Evolutionary conservation across 495 filamentous ascomycete species (phyloP).

Genomic region (Tuber magnatum): DNA sequence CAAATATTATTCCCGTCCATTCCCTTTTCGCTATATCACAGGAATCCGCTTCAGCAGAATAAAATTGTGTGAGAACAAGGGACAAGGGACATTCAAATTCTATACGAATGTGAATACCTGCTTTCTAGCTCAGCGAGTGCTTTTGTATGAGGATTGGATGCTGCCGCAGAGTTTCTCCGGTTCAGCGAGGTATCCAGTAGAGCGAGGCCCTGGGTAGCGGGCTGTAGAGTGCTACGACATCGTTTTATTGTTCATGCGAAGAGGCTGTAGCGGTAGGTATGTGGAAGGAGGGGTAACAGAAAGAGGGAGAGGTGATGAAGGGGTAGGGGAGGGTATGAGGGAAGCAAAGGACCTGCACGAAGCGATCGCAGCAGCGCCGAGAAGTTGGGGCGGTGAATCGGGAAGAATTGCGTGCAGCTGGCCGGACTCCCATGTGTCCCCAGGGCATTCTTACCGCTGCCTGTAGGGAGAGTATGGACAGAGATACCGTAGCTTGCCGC

Average conservation of each 20-base stretch:
- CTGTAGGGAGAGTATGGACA: conserved; percentile 9
- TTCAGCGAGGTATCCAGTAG: neutral
- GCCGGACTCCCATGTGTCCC: neutral
- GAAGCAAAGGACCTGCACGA: conserved; percentile 6
- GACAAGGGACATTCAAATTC: neutral
- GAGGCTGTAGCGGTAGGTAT: neutral
- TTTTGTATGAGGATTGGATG: neutral
- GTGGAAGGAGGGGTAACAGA: neutral
- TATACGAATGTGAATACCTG: neutral
- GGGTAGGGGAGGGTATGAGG: neutral
- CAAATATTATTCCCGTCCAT: neutral
- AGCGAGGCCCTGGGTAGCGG: neutral
- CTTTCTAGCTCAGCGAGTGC: neutral
- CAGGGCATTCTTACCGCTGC: conserved; percentile 4
- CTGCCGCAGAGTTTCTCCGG: neutral
- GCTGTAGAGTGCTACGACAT: neutral
- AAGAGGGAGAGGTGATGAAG: neutral
- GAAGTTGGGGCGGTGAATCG: neutral
- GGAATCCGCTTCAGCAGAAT: neutral
- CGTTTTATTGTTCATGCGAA: neutral
- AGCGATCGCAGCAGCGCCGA: neutral
- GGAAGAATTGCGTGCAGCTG: neutral
- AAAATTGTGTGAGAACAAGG: neutral
- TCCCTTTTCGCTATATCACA: too few relatives aligned
- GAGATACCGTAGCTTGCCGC: conserved; percentile 14